Percentiles rank a stretch among this genome's conserved stretches.
Conservation (phyloP, 1,284 basidiomycete genomes). For the Phylloboletellus chloephorus region DNA sequence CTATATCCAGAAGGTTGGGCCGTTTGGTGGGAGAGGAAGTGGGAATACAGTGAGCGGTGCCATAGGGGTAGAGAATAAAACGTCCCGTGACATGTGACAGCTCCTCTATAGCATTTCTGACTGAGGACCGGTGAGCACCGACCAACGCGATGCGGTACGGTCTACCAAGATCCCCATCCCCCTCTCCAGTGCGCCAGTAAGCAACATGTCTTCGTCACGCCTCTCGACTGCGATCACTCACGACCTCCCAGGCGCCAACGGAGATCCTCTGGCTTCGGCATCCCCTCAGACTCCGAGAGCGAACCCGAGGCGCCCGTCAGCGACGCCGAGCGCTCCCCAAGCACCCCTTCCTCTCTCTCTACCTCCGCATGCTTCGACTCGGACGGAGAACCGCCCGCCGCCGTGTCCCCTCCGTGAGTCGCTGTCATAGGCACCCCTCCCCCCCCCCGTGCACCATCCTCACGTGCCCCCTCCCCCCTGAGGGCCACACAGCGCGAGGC, state of each 20-base stretch:
- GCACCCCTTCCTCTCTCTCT: conserved; percentile 22
- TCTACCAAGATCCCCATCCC: conserved; percentile 54
- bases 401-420: conserved; percentile 32
- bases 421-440: neutral
- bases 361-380: conserved; percentile 40
- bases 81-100: too few species aligned
- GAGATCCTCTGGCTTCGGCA: conserved; percentile 47
- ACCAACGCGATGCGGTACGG: conserved; percentile 50
- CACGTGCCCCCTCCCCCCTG: neutral
- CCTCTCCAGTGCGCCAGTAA: conserved; percentile 53
- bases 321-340: conserved; percentile 23
- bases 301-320: conserved; percentile 27
- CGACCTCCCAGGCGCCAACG: conserved; percentile 9
- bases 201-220: conserved; percentile 6
- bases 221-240: neutral
- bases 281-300: conserved; percentile 43
- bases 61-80: too few species aligned
- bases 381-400: conserved; percentile 35
- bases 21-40: neutral
- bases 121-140: neutral
- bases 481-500: conserved; percentile 13
- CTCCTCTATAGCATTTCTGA: too few species aligned
- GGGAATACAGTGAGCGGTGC: neutral
- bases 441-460: conserved; percentile 1
- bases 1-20: neutral